A percentile compares a stretch with the other conserved stretches of the same genome.
phyloP scores from a whole-genome alignment of 495 filamentous ascomycete species.

The Jackrogersella minutella region DNA sequence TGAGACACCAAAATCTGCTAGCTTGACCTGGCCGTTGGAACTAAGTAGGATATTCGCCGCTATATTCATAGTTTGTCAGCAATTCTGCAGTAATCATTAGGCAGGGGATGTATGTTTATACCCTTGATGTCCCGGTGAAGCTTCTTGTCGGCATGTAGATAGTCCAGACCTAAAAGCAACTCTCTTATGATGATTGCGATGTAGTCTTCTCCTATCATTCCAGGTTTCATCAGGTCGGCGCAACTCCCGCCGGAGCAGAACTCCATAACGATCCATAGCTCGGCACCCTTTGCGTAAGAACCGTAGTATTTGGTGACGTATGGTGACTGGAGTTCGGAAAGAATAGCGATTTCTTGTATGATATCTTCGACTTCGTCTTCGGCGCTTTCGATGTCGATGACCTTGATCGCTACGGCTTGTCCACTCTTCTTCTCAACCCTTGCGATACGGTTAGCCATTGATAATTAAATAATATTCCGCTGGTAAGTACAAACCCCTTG shows the following conservation, averaged over 20 bases:
- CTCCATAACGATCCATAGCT: conserved; percentile 98
- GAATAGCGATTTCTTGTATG: conserved; percentile 95
- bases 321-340: conserved; percentile 91
- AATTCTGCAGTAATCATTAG: not conserved
- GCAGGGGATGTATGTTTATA: conserved; percentile 45
- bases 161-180: conserved; percentile 87
- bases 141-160: conserved; percentile 94
- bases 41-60: conserved; percentile 90
- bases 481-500: conserved; percentile 73
- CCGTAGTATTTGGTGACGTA: conserved; percentile 98
- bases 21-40: conserved; percentile 91
- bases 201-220: conserved; percentile 89
- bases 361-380: conserved; percentile 99
- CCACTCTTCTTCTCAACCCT: conserved; percentile 87
- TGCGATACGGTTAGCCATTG: conserved; percentile 42
- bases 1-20: conserved; percentile 97
- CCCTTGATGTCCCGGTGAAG: conserved; percentile 97
- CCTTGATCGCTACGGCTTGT: conserved; percentile 89
- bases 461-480: not conserved
- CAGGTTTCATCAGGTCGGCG: conserved; percentile 89
- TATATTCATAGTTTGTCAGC: conserved; percentile 48
- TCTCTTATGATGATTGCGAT: conserved; percentile 94
- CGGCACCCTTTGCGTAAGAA: conserved; percentile 91
- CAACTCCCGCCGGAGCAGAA: conserved; percentile 94
- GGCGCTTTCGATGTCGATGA: conserved; percentile 97